Percentiles rank a stretch among this genome's conserved stretches.
Conservation (phyloP, 768 basidiomycete genomes). For the Russula ochroleuca region DNA sequence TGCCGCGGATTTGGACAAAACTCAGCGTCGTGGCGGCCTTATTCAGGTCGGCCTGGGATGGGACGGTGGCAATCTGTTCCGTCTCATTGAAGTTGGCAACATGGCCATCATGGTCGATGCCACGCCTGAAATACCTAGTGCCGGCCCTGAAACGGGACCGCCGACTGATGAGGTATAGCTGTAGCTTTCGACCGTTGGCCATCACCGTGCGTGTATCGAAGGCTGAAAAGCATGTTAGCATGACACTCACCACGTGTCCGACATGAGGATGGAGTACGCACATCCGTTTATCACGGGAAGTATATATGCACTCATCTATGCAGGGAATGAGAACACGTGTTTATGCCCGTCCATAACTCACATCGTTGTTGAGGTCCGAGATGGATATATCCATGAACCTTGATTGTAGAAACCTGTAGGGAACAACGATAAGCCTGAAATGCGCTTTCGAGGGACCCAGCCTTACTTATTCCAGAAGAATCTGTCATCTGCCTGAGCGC, state of each 20-base stretch:
- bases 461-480: conserved; percentile 96
- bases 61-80: conserved; percentile 85
- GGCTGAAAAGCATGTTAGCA: conserved; percentile 44
- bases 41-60: conserved; percentile 47
- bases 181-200: conserved; percentile 73
- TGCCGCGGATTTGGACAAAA: conserved; percentile 92
- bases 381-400: conserved; percentile 55
- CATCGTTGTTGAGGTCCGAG: conserved; percentile 56
- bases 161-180: conserved; percentile 85
- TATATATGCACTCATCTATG: conserved; percentile 81
- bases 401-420: conserved; percentile 48
- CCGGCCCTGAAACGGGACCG: conserved; percentile 93
- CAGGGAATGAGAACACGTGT: conserved; percentile 21
- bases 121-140: conserved; percentile 94
- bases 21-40: conserved; percentile 62
- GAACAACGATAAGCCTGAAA: conserved; percentile 12
- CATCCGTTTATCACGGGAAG: conserved; percentile 94
- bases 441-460: not conserved
- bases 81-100: conserved; percentile 98
- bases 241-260: conserved; percentile 2
- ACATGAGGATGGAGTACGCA: conserved; percentile 42
- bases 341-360: conserved; percentile 38
- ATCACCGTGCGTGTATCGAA: conserved; percentile 77
- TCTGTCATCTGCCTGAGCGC: conserved; percentile 75
- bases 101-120: conserved; percentile 83